A percentile compares a stretch with the other conserved stretches of the same genome.
Conservation (phyloP, 2,329 filamentous ascomycete genomes). For the Bisporella sp. region DNA sequence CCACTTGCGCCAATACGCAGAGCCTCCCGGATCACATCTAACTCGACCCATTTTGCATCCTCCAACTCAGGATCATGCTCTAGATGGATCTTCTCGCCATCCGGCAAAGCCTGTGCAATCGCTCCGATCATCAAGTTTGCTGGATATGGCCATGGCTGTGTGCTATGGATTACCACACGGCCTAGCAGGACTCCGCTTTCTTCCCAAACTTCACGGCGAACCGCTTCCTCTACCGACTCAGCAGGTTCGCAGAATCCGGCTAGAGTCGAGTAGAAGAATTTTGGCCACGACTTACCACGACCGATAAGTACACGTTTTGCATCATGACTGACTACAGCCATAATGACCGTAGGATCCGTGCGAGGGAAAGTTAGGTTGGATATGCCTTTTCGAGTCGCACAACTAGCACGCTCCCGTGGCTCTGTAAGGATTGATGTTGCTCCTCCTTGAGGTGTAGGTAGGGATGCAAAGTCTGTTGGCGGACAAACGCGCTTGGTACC, state of each 20-base stretch:
- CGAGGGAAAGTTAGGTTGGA: constrained; percentile 90
- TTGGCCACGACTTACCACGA: constrained; percentile 75
- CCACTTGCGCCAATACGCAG: constrained; percentile 59
- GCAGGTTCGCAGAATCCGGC: constrained; percentile 82
- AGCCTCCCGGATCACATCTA: constrained; percentile 75
- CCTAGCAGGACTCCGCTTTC: constrained; percentile 73
- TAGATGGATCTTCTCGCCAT: constrained; percentile 73
- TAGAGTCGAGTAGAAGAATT: constrained; percentile 81
- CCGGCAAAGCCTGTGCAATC: constrained; percentile 75
- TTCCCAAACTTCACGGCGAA: constrained; percentile 79
- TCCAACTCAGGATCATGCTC: constrained; percentile 89
- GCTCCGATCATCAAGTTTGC: constrained; percentile 82
- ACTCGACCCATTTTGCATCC: constrained; percentile 77
- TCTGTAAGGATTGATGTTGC: constrained; percentile 30
- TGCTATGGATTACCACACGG: constrained; percentile 73
- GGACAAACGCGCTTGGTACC: constrained; percentile 79
- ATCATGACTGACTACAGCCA: constrained; percentile 79
- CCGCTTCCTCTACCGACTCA: constrained; percentile 79
- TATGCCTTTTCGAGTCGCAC: constrained; percentile 74
- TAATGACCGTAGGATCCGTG: constrained; percentile 83
- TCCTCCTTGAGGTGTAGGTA: constrained; percentile 31
- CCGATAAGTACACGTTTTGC: constrained; percentile 66
- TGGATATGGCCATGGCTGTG: constrained; percentile 84
- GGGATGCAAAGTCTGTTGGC: constrained; percentile 51
- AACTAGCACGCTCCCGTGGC: constrained; percentile 55